These are phyloP conservation scores for Pichia gijzeniarum DNA, from an alignment of 805 yeast species.

Conservation along the genomic window DNA sequence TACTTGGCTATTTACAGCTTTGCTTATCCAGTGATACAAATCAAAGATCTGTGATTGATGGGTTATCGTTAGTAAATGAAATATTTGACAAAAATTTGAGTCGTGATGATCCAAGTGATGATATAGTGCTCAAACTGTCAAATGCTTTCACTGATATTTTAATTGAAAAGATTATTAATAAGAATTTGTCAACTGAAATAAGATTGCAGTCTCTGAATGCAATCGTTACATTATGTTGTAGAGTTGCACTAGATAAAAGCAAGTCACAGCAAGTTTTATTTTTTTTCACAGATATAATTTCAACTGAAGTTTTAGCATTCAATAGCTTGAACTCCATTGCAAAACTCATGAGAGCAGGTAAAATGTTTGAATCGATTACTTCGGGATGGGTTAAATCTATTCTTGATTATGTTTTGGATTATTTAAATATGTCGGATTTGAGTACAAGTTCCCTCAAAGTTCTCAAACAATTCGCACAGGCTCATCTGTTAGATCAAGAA, in stretches of 20 bases:
- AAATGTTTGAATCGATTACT: neutral
- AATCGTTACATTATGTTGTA: slow-evolving; percentile 16
- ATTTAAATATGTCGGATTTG: slow-evolving; percentile 18
- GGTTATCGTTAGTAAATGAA: slow-evolving; percentile 19
- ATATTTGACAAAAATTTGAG: slow-evolving; percentile 16
- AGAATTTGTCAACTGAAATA: slow-evolving; percentile 30
- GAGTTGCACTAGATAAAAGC: slow-evolving; percentile 10
- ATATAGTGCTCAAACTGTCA: slow-evolving; percentile 3
- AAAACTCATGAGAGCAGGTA: slow-evolving; percentile 13
- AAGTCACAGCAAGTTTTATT: slow-evolving; percentile 9
- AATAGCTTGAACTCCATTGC: slow-evolving; percentile 20
- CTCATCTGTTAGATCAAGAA: slow-evolving; percentile 9
- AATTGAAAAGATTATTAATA: slow-evolving; percentile 22
- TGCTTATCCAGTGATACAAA: slow-evolving; percentile 21
- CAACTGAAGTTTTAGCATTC: slow-evolving; percentile 25
- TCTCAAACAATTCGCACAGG: slow-evolving; percentile 10
- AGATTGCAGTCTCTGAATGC: slow-evolving; percentile 25
- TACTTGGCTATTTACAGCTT: slow-evolving; percentile 18
- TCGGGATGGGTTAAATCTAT: slow-evolving; percentile 19
- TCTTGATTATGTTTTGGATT: slow-evolving; percentile 16
- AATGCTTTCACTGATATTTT: slow-evolving; percentile 14
- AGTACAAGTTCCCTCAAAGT: slow-evolving; percentile 16
- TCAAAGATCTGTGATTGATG: slow-evolving; percentile 29
- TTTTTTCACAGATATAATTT: slow-evolving; percentile 22
- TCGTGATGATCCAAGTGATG: slow-evolving; percentile 9